Base-by-base conservation (phyloP, 1,139 yeast genomes). In the Geotrichum histeridarum region DNA sequence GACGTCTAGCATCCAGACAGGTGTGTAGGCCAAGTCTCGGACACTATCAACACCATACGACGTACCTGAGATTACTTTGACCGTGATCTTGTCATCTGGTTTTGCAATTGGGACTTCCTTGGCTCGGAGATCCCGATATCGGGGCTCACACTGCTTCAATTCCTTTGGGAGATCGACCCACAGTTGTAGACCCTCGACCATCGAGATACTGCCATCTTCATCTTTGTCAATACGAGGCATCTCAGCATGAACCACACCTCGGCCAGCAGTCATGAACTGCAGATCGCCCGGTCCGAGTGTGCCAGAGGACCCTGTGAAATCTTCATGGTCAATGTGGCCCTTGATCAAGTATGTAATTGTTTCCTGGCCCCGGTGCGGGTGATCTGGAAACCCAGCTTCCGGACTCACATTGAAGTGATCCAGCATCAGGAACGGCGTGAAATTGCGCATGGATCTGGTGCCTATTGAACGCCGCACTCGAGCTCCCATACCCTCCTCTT, bases 231-330 rank as follows among this genome's bases (percentile, higher is more conserved):
- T 75, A 33, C 86, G 80, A n/a, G 96, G 96, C 82, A 87, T 86
- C 65, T 87, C 95, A 5, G 90, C 80, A 65, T 89, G 96, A 39
- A 87, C 89, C 46, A 89, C 82, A 53, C 96, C 97, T 61, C 78
- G 80, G 55, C 97, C 96, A 8, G 96, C 96, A 55, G 96, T 90
- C 95, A 90, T 90, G 67, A 90, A 89, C 72, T 90, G 97, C 62
- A 90, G 74, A 67, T 90, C 97, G 51, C 96, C 97, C 22, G 90
- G 83, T 57, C 81, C 80, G 54, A 90, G 73, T 22, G 88, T 77
- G 53, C 96, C 96, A 55, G 80, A 78, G 39, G 84, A 75, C 0
- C 96, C 96, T 2, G 95, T 87, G 73, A 89, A 88, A 69, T 90
- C 97, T 69, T 88, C 96, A 69, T 90, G 97, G 33, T 94, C 93